Base-by-base conservation (phyloP, 2,329 filamentous ascomycete genomes). In the Nectriaceae sp. region DNA sequence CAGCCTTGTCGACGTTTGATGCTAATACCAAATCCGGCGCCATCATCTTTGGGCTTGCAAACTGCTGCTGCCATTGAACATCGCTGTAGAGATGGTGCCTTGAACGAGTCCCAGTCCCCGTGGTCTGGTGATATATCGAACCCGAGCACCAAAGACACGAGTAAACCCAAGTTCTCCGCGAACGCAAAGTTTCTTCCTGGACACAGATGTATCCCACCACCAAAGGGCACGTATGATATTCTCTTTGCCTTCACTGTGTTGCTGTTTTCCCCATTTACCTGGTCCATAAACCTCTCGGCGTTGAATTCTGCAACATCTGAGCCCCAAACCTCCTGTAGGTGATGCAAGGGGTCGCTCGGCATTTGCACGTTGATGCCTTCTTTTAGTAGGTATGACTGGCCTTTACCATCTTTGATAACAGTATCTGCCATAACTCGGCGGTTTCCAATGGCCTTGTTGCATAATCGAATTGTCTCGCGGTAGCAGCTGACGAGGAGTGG, bases 381-480 rank as follows among this genome's bases (percentile, higher is more conserved):
- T 39, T 61, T 61, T 16, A 66, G 46, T 11, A 64, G 54, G 44
- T 63, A 64, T 6, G 53, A 42, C 10, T 40, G 49, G 1, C 57
- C 56, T 5, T 53, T 44, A 11, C 46, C 38, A 29, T 62, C 60
- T 10, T 52, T 46, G 11, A 65, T 33, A 11, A 46, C 50, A 10
- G 72, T 75, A 47, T 77, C 74, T 42, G 66, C 56, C 20, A 65
- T 52, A 11, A 76, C 71, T 10, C 61, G 56, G 21, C 75, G 68
- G 22, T 63, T 68, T n/a, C 66, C 66, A 5, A 65, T 57, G 24
- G 66, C 60, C 3, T 66, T 64, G 18, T 70, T 67, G 22, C 59
- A 60, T 1, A 75, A 39, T 21, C 75, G 72, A 42, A 76, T 55
- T 2, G 64, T 66, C 57, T 79, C 75, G 24, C 70, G 68, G 50